phyloP scores from a whole-genome alignment of 2,329 filamentous ascomycete genomes.

The Neopestalotiopsis rosae region DNA sequence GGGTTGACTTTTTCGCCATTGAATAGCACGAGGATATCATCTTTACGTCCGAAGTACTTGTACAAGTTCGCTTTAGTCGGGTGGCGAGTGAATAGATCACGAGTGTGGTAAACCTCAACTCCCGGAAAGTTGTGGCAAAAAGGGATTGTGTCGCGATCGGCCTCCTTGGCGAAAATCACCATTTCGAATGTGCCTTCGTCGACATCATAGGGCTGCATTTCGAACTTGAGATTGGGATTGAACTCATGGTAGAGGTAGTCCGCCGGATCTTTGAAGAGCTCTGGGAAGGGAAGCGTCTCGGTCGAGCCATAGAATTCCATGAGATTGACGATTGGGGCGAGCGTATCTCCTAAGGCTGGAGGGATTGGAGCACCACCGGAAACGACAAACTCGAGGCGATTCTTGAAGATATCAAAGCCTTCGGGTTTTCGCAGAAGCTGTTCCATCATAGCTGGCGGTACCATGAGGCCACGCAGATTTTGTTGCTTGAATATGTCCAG shows the following conservation, averaged over 20 bases:
- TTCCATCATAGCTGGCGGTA: neutral
- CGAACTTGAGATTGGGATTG: conserved; percentile 32
- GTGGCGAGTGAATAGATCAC: conserved; percentile 45
- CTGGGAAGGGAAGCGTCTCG: neutral
- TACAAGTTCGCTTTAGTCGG: conserved; percentile 41
- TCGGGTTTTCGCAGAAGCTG: neutral
- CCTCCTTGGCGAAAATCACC: conserved; percentile 29
- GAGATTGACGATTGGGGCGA: neutral
- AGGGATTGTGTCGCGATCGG: conserved; percentile 25
- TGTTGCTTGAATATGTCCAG: neutral
- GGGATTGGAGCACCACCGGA: neutral
- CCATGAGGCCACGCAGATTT: neutral
- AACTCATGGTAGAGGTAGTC: neutral
- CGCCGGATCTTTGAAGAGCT: neutral
- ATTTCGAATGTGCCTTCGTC: conserved; percentile 31
- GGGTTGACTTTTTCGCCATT: conserved; percentile 53
- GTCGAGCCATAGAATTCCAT: neutral
- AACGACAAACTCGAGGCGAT: neutral
- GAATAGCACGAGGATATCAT: conserved; percentile 50
- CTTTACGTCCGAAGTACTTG: conserved; percentile 43
- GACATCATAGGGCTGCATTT: conserved; percentile 32
- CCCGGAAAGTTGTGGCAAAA: conserved; percentile 43
- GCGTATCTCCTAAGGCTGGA: neutral
- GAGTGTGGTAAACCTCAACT: conserved; percentile 39
- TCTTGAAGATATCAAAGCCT: neutral